Conservation (phyloP, 1,139 yeast genomes). For the Maudiozyma humilis region DNA sequence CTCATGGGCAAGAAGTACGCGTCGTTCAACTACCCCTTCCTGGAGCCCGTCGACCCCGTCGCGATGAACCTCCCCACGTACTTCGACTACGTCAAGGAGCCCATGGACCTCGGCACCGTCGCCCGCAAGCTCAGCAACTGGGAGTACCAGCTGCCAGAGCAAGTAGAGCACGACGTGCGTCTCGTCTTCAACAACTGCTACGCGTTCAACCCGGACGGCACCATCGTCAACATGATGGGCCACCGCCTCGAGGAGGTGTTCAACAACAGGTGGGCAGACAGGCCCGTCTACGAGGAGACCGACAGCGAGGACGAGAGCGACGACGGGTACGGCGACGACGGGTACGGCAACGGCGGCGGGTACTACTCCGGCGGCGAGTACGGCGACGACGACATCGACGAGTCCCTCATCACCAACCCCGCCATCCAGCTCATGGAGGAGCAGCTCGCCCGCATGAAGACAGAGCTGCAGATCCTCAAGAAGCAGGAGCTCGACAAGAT, state of each 20-base stretch:
- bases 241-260: conserved; percentile 79
- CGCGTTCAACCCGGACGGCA: conserved; percentile 87
- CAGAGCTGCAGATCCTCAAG: conserved; percentile 74
- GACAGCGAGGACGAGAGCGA: conserved; percentile 22
- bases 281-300: conserved; percentile 47
- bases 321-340: conserved; percentile 29
- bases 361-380: conserved; percentile 19
- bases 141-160: conserved; percentile 82
- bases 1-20: conserved; percentile 76
- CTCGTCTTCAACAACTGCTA: conserved; percentile 85
- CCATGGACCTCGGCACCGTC: conserved; percentile 92
- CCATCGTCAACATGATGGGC: conserved; percentile 94
- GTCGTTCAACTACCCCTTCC: conserved; percentile 77
- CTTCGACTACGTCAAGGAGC: conserved; percentile 72
- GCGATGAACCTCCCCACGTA: conserved; percentile 90
- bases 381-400: conserved; percentile 47
- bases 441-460: conserved; percentile 77
- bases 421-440: conserved; percentile 84
- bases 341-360: conserved; percentile 10
- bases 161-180: conserved; percentile 74
- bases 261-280: conserved; percentile 81
- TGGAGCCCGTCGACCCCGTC: conserved; percentile 91
- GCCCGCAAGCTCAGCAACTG: conserved; percentile 74
- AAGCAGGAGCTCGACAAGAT: conserved; percentile 59
- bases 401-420: conserved; percentile 67